Base-by-base conservation (phyloP, 1,284 basidiomycete species). In the Meira miltonrushii region DNA sequence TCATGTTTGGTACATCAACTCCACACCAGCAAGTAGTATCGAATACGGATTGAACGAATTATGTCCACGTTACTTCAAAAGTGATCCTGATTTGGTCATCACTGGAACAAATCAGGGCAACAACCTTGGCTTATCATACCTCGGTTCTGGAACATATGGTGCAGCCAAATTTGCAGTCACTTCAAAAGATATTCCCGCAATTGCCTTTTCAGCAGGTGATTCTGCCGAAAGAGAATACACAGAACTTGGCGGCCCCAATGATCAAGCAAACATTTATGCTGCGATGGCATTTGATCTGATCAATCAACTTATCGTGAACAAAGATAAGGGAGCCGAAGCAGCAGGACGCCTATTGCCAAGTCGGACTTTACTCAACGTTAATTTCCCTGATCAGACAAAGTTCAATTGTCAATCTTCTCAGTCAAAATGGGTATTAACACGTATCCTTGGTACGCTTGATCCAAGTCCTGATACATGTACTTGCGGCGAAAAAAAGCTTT, bases 1-100 rank as follows among this genome's bases (percentile, higher is more conserved):
- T 13, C 51, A 49, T 38, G 28, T 53, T 23, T 58, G 56, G 56
- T 58, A 58, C 50, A n/a, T 58, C 52, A 58, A 58, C 13, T 55
- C 52, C 15, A 54, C 48, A 9, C 56, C 56, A 11, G 56, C 23
- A 21, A 52, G 49, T n/a, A 12, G 47, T 38, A 38, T 58, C 17
- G 23, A 51, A 38, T 37, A 38, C 23, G 56, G 56, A 38, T 52
- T 58, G n/a, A 52, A 58, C 0, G 51, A 40, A 37, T 52, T 58
- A n/a, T 38, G 47, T 12, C 56, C 56, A 19, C 38, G 25, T 2
- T 55, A 12, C 53, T 58, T 58, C 39, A 40, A 40, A 28, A 39
- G 50, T 10, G 21, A 23, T 39, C 56, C 56, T 19, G 56, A 58
- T 39, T 15, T 58, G 2, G 46, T 58, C 5, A 28, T 58, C 23